Evolutionary conservation across 2,329 filamentous ascomycete species (phyloP).

Genomic region (Zasmidium cellare): DNA sequence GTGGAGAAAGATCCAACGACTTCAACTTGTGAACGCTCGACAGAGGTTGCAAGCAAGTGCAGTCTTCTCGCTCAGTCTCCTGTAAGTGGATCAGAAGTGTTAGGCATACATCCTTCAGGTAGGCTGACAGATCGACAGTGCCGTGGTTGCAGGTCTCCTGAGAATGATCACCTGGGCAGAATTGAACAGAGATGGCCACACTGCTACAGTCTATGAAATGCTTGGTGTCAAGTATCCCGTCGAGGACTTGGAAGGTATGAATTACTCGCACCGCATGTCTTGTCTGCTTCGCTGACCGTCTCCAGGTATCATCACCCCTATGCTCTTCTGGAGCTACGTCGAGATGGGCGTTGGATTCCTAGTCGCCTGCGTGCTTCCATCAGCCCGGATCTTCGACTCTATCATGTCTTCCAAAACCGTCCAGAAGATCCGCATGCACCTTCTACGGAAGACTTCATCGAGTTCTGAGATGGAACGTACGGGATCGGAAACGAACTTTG

Average conservation of each 20-base stretch:
- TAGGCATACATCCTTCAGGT: neutral
- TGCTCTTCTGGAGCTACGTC: slow-evolving; percentile 15
- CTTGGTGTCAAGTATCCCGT: neutral
- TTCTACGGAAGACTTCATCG: too few relatives aligned
- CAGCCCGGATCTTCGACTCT: slow-evolving; percentile 14
- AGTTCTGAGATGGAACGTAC: too few relatives aligned
- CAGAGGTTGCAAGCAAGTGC: slow-evolving; percentile 15
- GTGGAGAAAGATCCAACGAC: slow-evolving; percentile 6
- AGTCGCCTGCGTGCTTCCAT: slow-evolving; percentile 14
- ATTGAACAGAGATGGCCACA: slow-evolving; percentile 8
- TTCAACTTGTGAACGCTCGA: slow-evolving; percentile 7
- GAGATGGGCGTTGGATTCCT: slow-evolving; percentile 19
- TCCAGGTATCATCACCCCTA: neutral
- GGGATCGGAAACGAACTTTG: too few relatives aligned
- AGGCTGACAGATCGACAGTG: neutral
- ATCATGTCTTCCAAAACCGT: slow-evolving; percentile 3
- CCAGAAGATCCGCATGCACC: neutral
- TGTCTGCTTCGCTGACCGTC: neutral
- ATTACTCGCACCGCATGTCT: too few relatives aligned
- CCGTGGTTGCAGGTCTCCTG: slow-evolving; percentile 15
- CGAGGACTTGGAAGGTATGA: neutral
- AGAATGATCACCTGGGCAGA: slow-evolving; percentile 14
- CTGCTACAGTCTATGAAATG: slow-evolving; percentile 1
- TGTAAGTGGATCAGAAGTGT: slow-evolving; percentile 8
- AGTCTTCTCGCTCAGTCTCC: slow-evolving; percentile 13